Base-by-base conservation (phyloP, 495 filamentous ascomycete species). In the Podospora anserina region DNA sequence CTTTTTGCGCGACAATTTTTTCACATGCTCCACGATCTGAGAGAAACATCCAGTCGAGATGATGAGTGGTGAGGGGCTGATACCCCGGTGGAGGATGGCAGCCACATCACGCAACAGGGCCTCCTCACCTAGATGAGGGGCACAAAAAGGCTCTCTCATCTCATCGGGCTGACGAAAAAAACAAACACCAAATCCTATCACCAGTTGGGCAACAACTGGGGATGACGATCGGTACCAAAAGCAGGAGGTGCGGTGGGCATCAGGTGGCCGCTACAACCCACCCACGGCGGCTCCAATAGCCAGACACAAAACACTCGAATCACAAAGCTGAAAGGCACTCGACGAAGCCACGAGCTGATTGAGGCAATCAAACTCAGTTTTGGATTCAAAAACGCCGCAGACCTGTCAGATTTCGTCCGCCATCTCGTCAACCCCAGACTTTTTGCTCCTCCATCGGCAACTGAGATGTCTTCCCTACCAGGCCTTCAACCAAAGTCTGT, bases 181-280 rank as follows among this genome's bases (percentile, higher is more conserved):
- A 49, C 13, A 49, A 49, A 49, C 39, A 11, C 5, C 39, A 49
- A 49, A 49, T 49, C 39, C 39, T 49, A 49, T 49, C 39, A 49
- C 39, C 39, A 49, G 39, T 49, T 49, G 39, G 39, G 7, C 39
- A 49, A 49, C 39, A 49, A 49, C 39, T 49, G 39, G 13, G 9
- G 39, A 54, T 30, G 68, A 16, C 57, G 71, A 73, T 72, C 66
- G 26, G 55, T 57, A 65, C 44, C 57, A 27, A 44, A 65, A 67
- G 28, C 55, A 64, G 55, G n/a, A 58, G 55, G n/a, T 58, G 54
- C 53, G 28, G 61, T 30, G 32, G 23, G 54, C 63, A 49, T 72
- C 71, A 69, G 69, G 66, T 65, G 66, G 66, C 61, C 15, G 69
- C 66, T 68, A 68, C 64, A 26, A 49, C 39, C n/a, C 32, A 56